Evolutionary conservation across 192 early-diverging fungal genomes (phyloP), one percentile per base, ranked within the genome.

Genomic region (Rhizophagus clarus): DNA sequence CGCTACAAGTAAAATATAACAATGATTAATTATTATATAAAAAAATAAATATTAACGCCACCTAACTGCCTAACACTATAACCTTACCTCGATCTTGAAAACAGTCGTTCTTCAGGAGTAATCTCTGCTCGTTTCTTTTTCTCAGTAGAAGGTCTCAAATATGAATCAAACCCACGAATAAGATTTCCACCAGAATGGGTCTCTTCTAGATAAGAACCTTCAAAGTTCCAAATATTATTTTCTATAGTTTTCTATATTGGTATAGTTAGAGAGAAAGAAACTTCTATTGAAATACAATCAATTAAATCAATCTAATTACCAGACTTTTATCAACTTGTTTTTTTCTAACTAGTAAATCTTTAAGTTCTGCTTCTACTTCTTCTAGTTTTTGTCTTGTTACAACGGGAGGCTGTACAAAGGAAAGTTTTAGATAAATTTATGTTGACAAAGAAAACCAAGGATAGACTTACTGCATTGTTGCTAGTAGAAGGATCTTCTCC

Each of bases 121-220:
- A 96, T 91, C 76, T 93, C 93, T 76, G 84, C 79, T 80, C 89
- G 87, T 66, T 91, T 90, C 72, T 90, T 88, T 29, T 89, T 85
- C 37, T 88, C 86, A 6, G 89, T 84, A 29, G 89, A 81, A 31
- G 85, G 88, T 63, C 86, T 90, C 68, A 97, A 83, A 80, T 97
- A 97, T 1, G 93, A 94, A 14, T 96, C 96, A 75, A 96, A 97
- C 1, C 96, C 96, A 49, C 90, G 86, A 60, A 97, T 92, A 75
- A 97, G 92, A 80, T 97, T 97, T 37, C 96, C 96, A 28, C 92
- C 89, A 7, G 89, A 88, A 6, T 89, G 90, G 0, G 96, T 96
- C 72, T 94, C 94, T 84, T 97, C 96, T 40, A 97, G 86, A 81
- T 97, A 97, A 11, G 93, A 93, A 2, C 93, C 93, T 81, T 97